Evolutionary conservation across 225 moss, liverwort and hornwort species (phyloP).

Genomic region (Lunularia cruciata): DNA sequence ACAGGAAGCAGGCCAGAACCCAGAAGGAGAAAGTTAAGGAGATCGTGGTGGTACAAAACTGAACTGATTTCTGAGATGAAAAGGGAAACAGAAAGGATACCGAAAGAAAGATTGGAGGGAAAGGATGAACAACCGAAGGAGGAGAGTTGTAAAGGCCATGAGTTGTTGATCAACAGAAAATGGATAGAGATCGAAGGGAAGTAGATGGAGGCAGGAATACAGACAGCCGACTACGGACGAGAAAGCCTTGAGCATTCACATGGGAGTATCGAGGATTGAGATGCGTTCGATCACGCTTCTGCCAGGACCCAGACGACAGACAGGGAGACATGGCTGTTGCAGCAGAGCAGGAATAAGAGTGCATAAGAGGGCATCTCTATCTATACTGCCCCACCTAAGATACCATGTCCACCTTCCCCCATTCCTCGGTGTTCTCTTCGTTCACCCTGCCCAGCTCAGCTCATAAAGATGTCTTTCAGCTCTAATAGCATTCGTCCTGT

Average conservation of each 20-base stretch:
- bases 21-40: neutral
- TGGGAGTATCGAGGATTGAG: neutral
- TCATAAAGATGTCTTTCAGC: neutral
- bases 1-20: neutral
- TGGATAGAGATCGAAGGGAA: neutral
- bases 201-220: neutral
- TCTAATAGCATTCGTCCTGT: neutral
- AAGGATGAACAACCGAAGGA: neutral
- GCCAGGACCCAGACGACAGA: neutral
- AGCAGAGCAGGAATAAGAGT: neutral
- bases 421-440: neutral
- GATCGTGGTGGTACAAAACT: neutral
- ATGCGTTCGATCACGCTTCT: neutral
- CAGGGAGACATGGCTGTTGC: neutral
- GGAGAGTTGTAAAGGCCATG: neutral
- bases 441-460: neutral
- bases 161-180: neutral
- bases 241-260: slow-evolving; percentile 2
- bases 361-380: neutral
- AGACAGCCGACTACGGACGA: neutral
- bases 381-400: neutral
- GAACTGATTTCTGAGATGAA: neutral
- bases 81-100: neutral
- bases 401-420: neutral
- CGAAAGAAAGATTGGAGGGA: neutral